Evolutionary conservation across 257 asterid species (phyloP), one percentile per base, ranked within the genome.

Genomic region (Linaria vulgaris): DNA sequence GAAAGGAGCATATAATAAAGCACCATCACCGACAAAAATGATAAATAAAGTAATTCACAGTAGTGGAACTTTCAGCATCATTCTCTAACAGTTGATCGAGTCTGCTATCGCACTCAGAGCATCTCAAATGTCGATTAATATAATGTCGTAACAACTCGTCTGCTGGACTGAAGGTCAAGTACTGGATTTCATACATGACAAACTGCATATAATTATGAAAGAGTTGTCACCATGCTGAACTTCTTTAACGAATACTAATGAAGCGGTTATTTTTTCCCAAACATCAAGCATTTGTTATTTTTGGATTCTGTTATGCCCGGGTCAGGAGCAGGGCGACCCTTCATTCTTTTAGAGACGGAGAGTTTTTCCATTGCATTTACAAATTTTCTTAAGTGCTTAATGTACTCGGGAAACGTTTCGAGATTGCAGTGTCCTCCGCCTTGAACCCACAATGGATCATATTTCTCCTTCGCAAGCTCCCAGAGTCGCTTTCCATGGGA

Each of bases 401-500:
- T 88, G 79, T 84, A 94, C 78, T 85, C 97, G 0, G 95, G 97
- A 67, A 80, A 94, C 9, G 97, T 94, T 69, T 94, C 99, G 12
- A 94, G 85, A 75, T 94, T 94, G 79, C 99, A 90, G 56, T 94
- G 99, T n/a, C 99, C 95, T 43, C 97, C 96, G 4, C 99, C 99
- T 75, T 84, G 74, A 47, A 94, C 85, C 99, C 99, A 94, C 65
- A 90, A 66, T 0, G 96, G 99, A 43, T 94, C 99, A 17, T 94
- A 94, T 72, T 94, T 94, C 74, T 94, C 99, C 74, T 74, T 71
- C 5, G 99, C 77, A n/a, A 94, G 96, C 79, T 94, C 97, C 96
- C 97, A 88, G 15, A 87, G 71, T 63, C 97, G 80, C 83, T 94
- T 94, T 9, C 99, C 99, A 13, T 90, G 97, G 56, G 97, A 90